These are phyloP conservation scores for Solanum appendiculatum DNA, from an alignment of 257 asterid genomes.

Conservation along the genomic window DNA sequence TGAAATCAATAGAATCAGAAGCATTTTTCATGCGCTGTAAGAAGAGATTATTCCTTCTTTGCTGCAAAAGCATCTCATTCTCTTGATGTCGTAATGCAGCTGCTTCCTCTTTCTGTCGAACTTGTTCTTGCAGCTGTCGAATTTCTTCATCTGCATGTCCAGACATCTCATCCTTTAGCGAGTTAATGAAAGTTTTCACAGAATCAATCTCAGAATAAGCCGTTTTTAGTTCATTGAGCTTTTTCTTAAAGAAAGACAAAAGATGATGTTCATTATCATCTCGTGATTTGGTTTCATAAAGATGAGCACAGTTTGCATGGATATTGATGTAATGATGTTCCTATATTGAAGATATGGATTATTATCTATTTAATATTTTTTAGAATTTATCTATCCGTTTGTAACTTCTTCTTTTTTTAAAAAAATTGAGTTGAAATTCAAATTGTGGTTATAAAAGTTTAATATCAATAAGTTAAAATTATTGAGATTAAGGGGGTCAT, in stretches of 20 bases:
- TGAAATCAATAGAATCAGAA: not conserved
- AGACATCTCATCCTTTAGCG: not conserved
- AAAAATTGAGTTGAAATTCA: too few relatives aligned
- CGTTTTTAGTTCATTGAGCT: not conserved
- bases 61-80: not conserved
- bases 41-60: not conserved
- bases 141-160: not conserved
- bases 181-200: not conserved
- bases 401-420: too few relatives aligned
- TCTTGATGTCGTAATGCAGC: not conserved
- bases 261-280: not conserved
- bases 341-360: too few relatives aligned
- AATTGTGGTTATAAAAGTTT: too few relatives aligned
- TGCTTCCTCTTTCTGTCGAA: not conserved
- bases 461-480: too few relatives aligned
- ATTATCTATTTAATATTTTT: too few relatives aligned
- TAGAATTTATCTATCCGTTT: too few relatives aligned
- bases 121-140: too few relatives aligned
- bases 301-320: not conserved
- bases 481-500: too few relatives aligned
- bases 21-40: not conserved
- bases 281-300: not conserved
- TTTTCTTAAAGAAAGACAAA: too few relatives aligned
- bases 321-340: too few relatives aligned
- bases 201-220: not conserved